Conservation (phyloP, 805 yeast species). For the Myxozyma melibiosi region DNA sequence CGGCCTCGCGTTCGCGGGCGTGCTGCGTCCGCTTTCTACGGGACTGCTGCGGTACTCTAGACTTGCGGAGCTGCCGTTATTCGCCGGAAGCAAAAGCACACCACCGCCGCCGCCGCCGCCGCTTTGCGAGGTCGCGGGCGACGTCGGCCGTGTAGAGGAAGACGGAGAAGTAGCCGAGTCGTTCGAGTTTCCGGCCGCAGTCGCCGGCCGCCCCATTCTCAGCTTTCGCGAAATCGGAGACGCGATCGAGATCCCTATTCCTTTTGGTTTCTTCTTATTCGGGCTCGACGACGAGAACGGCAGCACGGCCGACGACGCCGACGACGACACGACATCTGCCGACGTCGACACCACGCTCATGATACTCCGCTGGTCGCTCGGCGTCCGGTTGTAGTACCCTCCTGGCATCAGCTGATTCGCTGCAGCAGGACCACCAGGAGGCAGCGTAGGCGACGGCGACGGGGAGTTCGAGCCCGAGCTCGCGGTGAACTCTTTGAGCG, state of each 20-base stretch:
- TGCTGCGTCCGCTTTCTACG: slow-evolving; percentile 3
- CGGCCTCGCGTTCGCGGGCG: too few species aligned
- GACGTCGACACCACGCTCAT: not conserved
- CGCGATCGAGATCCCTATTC: slow-evolving; percentile 20
- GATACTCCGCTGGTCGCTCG: slow-evolving; percentile 17
- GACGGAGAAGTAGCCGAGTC: not conserved
- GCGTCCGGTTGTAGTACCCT: too few species aligned
- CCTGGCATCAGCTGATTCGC: too few species aligned
- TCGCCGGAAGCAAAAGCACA: not conserved
- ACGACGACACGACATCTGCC: not conserved
- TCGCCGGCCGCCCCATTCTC: not conserved
- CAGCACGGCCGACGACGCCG: slow-evolving; percentile 3
- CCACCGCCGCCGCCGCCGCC: too few species aligned
- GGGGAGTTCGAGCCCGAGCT: slow-evolving; percentile 6
- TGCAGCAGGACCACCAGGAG: not conserved
- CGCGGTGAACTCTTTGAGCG: slow-evolving; percentile 36
- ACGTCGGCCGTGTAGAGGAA: not conserved
- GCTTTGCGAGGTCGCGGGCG: slow-evolving; percentile 1
- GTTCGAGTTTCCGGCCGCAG: not conserved
- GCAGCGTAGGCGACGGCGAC: not conserved
- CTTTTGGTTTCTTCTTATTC: slow-evolving; percentile 19
- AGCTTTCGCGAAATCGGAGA: slow-evolving; percentile 21
- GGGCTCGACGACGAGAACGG: slow-evolving; percentile 11
- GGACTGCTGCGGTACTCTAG: not conserved
- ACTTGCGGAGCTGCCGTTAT: slow-evolving; percentile 2